phyloP scores from a whole-genome alignment of 2,329 filamentous ascomycete genomes.

The Colletotrichum incanum region DNA sequence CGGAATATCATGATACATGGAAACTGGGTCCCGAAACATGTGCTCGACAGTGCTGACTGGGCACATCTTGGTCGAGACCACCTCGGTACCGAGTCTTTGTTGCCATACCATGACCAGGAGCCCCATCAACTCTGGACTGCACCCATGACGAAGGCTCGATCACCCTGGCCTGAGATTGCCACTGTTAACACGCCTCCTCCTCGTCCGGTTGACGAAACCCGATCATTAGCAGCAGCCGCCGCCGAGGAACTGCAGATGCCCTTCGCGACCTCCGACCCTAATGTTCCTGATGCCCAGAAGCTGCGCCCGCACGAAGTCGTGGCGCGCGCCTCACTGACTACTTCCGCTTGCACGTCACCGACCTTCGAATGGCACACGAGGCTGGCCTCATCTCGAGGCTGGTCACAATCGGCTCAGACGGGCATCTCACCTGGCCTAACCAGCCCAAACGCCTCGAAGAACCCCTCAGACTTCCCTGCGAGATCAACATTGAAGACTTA shows the following conservation, averaged over 20 bases:
- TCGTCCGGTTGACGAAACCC: accelerated
- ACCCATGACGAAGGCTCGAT: background rate
- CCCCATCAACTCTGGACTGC: slow-evolving; percentile 1
- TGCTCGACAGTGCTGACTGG: background rate
- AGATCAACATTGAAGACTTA: background rate
- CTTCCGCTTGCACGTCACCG: background rate
- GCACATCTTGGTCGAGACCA: background rate
- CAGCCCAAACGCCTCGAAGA: background rate
- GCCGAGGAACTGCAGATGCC: too few relatives aligned
- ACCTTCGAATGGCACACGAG: background rate
- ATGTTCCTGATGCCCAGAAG: background rate
- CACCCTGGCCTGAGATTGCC: background rate
- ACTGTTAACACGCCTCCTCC: background rate
- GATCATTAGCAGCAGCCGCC: too few relatives aligned
- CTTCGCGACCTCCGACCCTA: background rate
- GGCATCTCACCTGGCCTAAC: background rate
- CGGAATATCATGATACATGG: background rate
- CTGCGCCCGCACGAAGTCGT: background rate
- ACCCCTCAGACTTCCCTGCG: background rate
- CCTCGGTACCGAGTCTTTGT: background rate
- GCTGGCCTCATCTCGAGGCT: background rate
- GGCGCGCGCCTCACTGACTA: background rate
- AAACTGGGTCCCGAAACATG: background rate
- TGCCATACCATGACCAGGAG: background rate
- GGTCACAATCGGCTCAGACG: background rate